Evolutionary conservation across 2,329 filamentous ascomycete genomes (phyloP).

Genomic region (Graphiopsis chlorocephala): DNA sequence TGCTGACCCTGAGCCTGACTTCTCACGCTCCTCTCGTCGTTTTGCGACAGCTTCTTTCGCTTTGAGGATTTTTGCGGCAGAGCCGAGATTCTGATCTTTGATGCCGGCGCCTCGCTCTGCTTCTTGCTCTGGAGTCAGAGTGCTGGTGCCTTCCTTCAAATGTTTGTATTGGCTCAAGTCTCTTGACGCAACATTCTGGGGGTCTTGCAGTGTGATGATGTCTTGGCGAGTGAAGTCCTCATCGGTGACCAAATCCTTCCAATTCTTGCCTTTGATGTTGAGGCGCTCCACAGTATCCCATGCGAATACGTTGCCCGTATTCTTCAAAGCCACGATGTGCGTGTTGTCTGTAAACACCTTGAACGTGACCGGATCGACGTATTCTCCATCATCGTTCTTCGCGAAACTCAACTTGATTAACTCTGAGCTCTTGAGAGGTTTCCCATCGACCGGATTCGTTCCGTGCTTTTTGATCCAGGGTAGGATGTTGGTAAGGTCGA

Average conservation of each 20-base stretch:
- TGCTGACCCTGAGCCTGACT: slow-evolving; percentile 27
- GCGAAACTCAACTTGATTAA: slow-evolving; percentile 88
- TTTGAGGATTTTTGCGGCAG: slow-evolving; percentile 76
- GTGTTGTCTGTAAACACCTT: slow-evolving; percentile 98
- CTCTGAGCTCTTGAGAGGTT: slow-evolving; percentile 74
- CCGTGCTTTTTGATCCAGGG: slow-evolving; percentile 92
- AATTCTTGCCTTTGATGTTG: slow-evolving; percentile 96
- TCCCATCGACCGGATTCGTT: slow-evolving; percentile 85
- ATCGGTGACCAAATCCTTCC: slow-evolving; percentile 86
- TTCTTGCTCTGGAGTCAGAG: slow-evolving; percentile 67
- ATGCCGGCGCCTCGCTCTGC: slow-evolving; percentile 61
- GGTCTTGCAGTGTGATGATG: slow-evolving; percentile 94
- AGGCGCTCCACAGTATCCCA: slow-evolving; percentile 93
- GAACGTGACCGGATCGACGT: slow-evolving; percentile 94
- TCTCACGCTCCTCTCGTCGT: slow-evolving; percentile 69
- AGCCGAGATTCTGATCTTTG: slow-evolving; percentile 77
- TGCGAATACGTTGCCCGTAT: slow-evolving; percentile 90
- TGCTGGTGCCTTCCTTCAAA: slow-evolving; percentile 71
- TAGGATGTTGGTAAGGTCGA: slow-evolving; percentile 90
- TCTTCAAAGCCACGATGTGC: slow-evolving; percentile 84
- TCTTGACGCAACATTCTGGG: slow-evolving; percentile 78
- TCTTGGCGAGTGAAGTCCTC: slow-evolving; percentile 83
- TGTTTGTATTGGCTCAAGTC: slow-evolving; percentile 88
- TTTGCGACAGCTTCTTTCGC: slow-evolving; percentile 93
- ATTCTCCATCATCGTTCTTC: slow-evolving; percentile 86